Base-by-base conservation (phyloP, 1,139 yeast genomes). In the Magnusiomyces magnusii region DNA sequence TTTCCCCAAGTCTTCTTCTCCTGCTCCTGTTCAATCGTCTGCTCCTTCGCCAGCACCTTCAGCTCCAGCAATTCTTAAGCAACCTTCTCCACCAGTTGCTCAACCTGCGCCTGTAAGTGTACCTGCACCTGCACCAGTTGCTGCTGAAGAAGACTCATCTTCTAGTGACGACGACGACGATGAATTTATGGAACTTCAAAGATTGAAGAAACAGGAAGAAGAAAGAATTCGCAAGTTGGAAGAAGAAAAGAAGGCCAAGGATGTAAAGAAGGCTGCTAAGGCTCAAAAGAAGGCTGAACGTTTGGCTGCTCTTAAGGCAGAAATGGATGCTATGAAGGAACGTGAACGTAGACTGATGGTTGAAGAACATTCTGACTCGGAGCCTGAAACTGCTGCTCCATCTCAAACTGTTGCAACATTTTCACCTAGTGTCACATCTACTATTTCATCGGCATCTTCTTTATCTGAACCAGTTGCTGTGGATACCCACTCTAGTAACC, bases 241-340 rank as follows among this genome's bases (percentile, higher is more conserved):
- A 56, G 65, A 63, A 44, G 70, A 67, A 36, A 64, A 62, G 51
- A 69, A 68, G 34, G 65, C 68, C 3, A 60, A 76, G 55, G 82
- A 80, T 59, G 68, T 68, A 50, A 82, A 80, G 63, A 75, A 80
- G 62, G 82, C 80, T 59, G 68, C 68, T 51, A 82, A 80, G 63
- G 75, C 80, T 61, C 80, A 78, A 61, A 73, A 74, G 61, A 78
- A 81, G 65, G 88, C 83, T 62, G 85, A 80, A 47, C 76, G 85
- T 56, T 72, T 84, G 63, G 88, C 87, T 0, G 79, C 78, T 60
- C 73, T 85, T 61, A 79, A 77, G 67, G 81, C 78, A 62, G 87
- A 88, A 72, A 82, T 84, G 85, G 85, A 82, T 62, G 84, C 82
- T 69, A 70, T 78, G 67, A 63, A 70, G 66, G 65, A 78, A 68